phyloP scores from a whole-genome alignment of 768 basidiomycete genomes.

The Gymnopilus dilepis region DNA sequence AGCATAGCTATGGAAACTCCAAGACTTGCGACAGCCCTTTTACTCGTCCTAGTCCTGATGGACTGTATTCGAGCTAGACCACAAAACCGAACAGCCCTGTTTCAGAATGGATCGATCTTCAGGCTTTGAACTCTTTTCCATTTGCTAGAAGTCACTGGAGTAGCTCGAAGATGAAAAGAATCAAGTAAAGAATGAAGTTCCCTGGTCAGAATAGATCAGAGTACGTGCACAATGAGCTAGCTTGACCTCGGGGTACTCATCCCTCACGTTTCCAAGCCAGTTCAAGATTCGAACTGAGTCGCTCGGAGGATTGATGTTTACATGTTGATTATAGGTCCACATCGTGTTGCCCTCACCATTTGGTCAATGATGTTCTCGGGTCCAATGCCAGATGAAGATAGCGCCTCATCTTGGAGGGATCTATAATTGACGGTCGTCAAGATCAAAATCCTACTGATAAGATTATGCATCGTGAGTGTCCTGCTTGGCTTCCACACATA shows the following conservation, averaged over 20 bases:
- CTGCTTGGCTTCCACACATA: background rate
- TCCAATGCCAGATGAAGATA: background rate
- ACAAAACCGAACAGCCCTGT: background rate
- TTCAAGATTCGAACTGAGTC: background rate
- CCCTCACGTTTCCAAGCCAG: background rate
- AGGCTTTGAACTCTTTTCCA: no score
- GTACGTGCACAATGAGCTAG: background rate
- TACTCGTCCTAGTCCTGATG: background rate
- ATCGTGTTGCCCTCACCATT: background rate
- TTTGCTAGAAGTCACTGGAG: no score
- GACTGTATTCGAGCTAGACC: background rate
- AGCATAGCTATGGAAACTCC: background rate
- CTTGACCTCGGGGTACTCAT: no score
- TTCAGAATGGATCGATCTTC: no score
- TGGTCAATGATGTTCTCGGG: background rate
- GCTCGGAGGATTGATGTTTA: background rate
- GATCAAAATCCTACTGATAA: conserved; percentile 2
- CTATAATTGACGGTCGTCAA: conserved; percentile 2
- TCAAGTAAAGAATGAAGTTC: no score
- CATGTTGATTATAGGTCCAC: conserved; percentile 7
- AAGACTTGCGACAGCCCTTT: background rate
- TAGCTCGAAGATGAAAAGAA: no score
- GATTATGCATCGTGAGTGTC: background rate
- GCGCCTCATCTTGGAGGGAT: conserved; percentile 1
- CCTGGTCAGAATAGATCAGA: no score